Percentiles rank a stretch among this genome's conserved stretches.
phyloP scores from a whole-genome alignment of 2,329 filamentous ascomycete species.

The Scedosporium dehoogii region DNA sequence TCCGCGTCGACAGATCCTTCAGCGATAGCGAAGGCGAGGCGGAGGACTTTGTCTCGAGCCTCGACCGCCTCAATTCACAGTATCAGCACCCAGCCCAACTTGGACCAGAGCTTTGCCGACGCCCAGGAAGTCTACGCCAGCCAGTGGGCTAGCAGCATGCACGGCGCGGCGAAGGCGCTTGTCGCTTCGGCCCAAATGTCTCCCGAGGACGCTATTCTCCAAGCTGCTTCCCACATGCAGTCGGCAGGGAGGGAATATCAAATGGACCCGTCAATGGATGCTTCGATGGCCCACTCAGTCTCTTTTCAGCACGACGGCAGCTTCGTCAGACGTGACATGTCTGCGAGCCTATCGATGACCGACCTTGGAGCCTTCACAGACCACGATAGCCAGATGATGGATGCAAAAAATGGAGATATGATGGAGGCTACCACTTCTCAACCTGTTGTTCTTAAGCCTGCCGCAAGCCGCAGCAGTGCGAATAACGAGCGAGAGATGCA shows the following conservation, averaged over 20 bases:
- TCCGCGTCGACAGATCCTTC: background rate
- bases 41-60: conserved; percentile 42
- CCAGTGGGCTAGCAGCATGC: conserved; percentile 39
- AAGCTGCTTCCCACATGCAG: conserved; percentile 46
- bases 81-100: conserved; percentile 37
- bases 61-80: conserved; percentile 50
- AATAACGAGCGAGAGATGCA: conserved; percentile 77
- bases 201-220: conserved; percentile 50
- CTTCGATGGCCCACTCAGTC: conserved; percentile 22
- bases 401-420: conserved; percentile 46
- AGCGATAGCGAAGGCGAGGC: conserved; percentile 30
- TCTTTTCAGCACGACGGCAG: conserved; percentile 9
- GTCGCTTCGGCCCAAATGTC: conserved; percentile 35
- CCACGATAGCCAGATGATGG: conserved; percentile 47
- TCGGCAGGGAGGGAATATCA: conserved; percentile 38
- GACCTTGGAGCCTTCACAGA: conserved; percentile 5
- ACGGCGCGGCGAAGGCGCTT: conserved; percentile 34
- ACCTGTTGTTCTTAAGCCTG: conserved; percentile 39
- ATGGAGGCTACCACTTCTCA: conserved; percentile 38
- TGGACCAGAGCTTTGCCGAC: conserved; percentile 39
- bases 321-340: conserved; percentile 1
- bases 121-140: conserved; percentile 33
- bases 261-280: conserved; percentile 36
- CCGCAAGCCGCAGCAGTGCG: conserved; percentile 49
- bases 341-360: conserved; percentile 3